These are phyloP conservation scores for Neostapfia colusana DNA, from an alignment of 176 grass and related monocot genomes.

Conservation along the genomic window DNA sequence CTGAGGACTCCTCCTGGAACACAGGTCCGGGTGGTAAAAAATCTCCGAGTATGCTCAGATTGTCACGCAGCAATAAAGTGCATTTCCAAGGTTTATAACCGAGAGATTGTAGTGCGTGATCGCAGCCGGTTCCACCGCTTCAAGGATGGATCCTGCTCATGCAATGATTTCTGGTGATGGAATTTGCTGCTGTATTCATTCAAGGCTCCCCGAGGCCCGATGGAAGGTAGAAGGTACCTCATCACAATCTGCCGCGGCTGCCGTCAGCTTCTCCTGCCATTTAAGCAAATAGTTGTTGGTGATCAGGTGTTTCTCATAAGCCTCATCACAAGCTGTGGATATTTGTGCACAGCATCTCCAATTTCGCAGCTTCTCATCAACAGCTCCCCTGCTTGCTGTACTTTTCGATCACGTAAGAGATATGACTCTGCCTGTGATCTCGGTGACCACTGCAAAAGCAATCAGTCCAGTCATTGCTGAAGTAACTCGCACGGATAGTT, in stretches of 20 bases:
- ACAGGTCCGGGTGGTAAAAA: slow-evolving; percentile 61
- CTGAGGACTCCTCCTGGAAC: slow-evolving; percentile 55
- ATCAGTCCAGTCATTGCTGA: slow-evolving; percentile 10
- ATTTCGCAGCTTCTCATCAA: slow-evolving; percentile 3
- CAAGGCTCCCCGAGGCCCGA: background rate
- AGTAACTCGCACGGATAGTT: background rate
- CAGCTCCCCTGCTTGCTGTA: background rate
- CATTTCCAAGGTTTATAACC: slow-evolving; percentile 52
- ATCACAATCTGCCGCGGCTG: slow-evolving; percentile 14
- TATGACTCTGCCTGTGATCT: background rate
- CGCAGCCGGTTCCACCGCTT: slow-evolving; percentile 68
- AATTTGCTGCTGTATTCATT: background rate
- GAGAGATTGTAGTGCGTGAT: slow-evolving; percentile 69
- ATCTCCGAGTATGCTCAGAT: slow-evolving; percentile 61
- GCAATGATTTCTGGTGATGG: slow-evolving; percentile 76
- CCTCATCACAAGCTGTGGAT: slow-evolving; percentile 25
- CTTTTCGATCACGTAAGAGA: slow-evolving; percentile 17
- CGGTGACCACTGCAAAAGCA: background rate
- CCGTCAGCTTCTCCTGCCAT: slow-evolving; percentile 36
- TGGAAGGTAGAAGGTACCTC: slow-evolving; percentile 3
- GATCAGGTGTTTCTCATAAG: slow-evolving; percentile 13
- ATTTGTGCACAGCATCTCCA: slow-evolving; percentile 1
- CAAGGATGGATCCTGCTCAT: slow-evolving; percentile 59
- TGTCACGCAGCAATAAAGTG: slow-evolving; percentile 62
- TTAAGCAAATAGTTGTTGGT: background rate